Evolutionary conservation across 75 land plant species (phyloP).

Genomic region (Pseudotsuga menziesii): DNA sequence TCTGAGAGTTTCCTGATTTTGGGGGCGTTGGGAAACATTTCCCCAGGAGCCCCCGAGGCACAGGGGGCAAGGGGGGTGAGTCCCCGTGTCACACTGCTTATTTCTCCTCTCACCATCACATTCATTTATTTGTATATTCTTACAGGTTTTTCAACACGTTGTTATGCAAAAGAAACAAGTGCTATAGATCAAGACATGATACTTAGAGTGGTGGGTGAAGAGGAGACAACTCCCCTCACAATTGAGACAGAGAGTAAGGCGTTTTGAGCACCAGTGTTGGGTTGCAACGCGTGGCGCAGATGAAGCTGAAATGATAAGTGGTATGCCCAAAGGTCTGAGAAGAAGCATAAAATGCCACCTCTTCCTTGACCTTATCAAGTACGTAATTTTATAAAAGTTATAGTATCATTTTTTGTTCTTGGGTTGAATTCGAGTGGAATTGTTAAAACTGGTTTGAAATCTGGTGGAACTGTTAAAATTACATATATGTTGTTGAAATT

Average conservation of each 20-base stretch:
- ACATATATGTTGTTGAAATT: no score
- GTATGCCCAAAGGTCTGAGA: constrained; percentile 79
- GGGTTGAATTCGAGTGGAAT: no score
- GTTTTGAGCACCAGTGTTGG: constrained; percentile 80
- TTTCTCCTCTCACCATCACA: not conserved
- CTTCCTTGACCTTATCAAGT: constrained; percentile 72
- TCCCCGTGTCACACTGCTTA: no score
- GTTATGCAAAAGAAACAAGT: constrained; percentile 75
- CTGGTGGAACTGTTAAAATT: no score
- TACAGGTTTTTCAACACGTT: constrained; percentile 47
- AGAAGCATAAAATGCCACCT: constrained; percentile 83
- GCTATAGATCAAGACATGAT: constrained; percentile 72
- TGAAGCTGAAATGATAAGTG: constrained; percentile 61
- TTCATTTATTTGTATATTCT: not conserved
- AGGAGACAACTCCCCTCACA: constrained; percentile 75
- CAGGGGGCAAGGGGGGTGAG: no score
- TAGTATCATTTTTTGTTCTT: no score
- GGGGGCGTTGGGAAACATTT: no score
- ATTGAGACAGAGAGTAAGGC: constrained; percentile 74
- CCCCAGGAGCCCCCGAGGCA: no score
- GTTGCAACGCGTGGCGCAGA: constrained; percentile 66
- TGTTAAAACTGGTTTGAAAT: no score
- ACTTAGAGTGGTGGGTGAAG: constrained; percentile 95
- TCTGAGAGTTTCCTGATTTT: no score
- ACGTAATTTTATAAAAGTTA: constrained; percentile 35